Evolutionary conservation across 306 rosid species (phyloP).

Genomic region (Cyamopsis tetragonoloba): DNA sequence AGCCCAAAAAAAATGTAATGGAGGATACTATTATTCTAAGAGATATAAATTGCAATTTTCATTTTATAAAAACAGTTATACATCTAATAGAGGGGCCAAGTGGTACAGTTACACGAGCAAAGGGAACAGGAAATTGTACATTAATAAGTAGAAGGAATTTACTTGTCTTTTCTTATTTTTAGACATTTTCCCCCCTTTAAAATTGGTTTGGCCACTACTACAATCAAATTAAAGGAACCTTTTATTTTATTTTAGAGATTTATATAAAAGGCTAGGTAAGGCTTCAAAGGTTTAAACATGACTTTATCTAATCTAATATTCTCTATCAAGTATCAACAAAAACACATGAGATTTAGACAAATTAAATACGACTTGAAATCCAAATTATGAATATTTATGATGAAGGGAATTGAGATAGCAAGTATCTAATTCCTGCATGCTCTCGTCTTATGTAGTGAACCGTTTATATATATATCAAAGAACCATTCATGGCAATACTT

Average conservation of each 20-base stretch:
- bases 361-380: too few species aligned
- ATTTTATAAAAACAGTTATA: background rate
- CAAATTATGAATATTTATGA: too few species aligned
- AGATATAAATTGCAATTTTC: background rate
- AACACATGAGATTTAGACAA: slow-evolving; percentile 17
- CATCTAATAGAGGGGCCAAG: background rate
- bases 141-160: slow-evolving; percentile 7
- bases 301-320: slow-evolving; percentile 25
- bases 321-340: slow-evolving; percentile 22
- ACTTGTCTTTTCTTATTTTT: background rate
- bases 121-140: background rate
- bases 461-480: background rate
- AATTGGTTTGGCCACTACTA: background rate
- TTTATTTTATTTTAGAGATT: slow-evolving; percentile 10
- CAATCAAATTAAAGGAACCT: too few species aligned
- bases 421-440: slow-evolving; percentile 39
- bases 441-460: slow-evolving; percentile 6
- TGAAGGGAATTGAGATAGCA: slow-evolving; percentile 3
- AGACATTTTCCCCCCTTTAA: background rate
- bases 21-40: slow-evolving; percentile 1
- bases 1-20: background rate
- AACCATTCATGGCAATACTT: slow-evolving; percentile 6
- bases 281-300: too few species aligned
- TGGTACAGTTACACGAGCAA: background rate
- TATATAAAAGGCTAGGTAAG: background rate